Conservation (phyloP, 75 land plant species). For the Chamaecyparis obtusa region DNA sequence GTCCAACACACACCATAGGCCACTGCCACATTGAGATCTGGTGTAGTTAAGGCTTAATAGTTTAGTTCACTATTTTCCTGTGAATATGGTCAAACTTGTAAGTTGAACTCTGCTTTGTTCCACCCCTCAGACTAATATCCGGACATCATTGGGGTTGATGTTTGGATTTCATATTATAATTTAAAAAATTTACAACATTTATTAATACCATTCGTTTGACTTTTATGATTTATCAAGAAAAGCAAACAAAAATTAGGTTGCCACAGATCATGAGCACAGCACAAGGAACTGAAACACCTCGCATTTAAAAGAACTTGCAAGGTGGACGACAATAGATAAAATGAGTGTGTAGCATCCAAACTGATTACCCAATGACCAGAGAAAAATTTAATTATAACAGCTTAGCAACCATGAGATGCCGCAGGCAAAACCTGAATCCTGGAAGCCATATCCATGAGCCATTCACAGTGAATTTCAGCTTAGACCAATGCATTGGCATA, state of each 20-base stretch:
- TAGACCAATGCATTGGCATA: background rate
- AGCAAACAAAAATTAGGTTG: background rate
- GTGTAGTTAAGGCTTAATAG: background rate
- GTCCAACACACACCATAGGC: background rate
- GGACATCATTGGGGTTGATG: background rate
- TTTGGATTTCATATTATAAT: too few species aligned
- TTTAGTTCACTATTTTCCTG: background rate
- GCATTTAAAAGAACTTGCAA: background rate
- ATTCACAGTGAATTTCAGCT: background rate
- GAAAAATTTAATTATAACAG: background rate
- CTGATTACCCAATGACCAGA: background rate
- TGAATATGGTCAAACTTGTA: background rate
- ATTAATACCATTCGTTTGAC: background rate
- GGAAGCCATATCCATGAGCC: background rate
- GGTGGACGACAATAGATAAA: background rate
- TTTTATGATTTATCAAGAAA: background rate
- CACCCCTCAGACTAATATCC: background rate
- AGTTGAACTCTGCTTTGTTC: background rate
- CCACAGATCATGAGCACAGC: background rate
- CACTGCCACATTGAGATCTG: background rate
- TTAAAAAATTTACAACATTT: too few species aligned
- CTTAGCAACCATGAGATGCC: background rate
- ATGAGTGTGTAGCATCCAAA: background rate
- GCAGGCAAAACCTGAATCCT: background rate
- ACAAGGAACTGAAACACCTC: conserved; percentile 7